Evolutionary conservation across 1,139 yeast species (phyloP).

Genomic region (Eremothecium sinecaudum): DNA sequence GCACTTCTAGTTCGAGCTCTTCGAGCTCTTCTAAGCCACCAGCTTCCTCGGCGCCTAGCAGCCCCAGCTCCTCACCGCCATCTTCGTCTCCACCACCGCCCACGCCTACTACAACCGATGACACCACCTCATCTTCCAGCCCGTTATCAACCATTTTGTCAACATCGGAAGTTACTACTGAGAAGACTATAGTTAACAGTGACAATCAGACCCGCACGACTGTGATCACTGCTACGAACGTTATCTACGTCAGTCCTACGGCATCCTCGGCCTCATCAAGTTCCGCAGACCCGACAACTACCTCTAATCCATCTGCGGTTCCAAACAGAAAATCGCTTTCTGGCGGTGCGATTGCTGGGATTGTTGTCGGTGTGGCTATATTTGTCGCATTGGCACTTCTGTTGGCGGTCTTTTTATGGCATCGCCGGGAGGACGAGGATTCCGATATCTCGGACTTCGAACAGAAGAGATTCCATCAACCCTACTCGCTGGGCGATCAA

Average conservation of each 20-base stretch:
- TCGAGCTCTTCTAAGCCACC: constrained; percentile 7
- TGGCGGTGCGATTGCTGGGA: constrained; percentile 67
- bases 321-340: constrained; percentile 22
- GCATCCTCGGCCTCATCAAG: constrained; percentile 4
- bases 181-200: too few species aligned
- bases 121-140: too few species aligned
- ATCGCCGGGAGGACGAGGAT: constrained; percentile 28
- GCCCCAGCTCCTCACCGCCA: neutral
- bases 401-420: constrained; percentile 38
- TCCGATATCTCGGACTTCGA: constrained; percentile 21
- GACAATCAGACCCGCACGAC: too few species aligned
- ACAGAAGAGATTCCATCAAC: constrained; percentile 29
- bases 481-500: constrained; percentile 29
- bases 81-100: neutral
- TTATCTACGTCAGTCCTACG: too few species aligned
- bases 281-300: constrained; percentile 8
- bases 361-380: constrained; percentile 48
- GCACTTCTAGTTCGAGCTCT: constrained; percentile 8
- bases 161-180: too few species aligned
- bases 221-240: too few species aligned
- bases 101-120: neutral
- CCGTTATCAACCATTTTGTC: too few species aligned
- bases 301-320: constrained; percentile 5
- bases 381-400: constrained; percentile 35
- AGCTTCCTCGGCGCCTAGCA: constrained; percentile 1